Base-by-base conservation (phyloP, 345 rosid genomes). In the Theobroma cacao region DNA sequence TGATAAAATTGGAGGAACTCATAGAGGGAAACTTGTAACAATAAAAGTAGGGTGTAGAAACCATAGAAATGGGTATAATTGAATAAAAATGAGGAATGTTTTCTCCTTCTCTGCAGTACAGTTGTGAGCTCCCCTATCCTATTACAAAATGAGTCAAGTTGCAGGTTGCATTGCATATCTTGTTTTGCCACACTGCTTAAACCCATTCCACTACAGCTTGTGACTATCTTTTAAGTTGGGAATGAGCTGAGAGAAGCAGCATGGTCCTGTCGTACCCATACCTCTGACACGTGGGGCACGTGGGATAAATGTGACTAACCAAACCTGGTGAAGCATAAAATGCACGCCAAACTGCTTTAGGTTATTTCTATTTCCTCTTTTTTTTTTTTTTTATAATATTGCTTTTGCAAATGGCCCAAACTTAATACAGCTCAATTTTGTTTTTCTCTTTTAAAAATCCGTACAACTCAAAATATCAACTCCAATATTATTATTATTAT, bases 71-170 rank as follows among this genome's bases (percentile, higher is more conserved):
- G 17, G 7, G n/a, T 30, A 50, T 30, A 17, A 71, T 31, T 50
- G 61, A 71, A 71, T 71, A 71, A 72, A 71, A 33, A n/a, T 31
- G 30, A 30, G 9, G 18, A 31, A 28, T 70, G 75, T 47, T 30
- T 41, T 47, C n/a, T 12, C 22, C 73, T 38, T 64, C 48, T 38
- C 47, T 38, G 2, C 30, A 3, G 0, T n/a, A 4, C 13, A 26
- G 45, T 69, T 48, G 74, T 70, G 26, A 48, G 36, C 40, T 70
- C 26, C 28, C 24, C 50, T 41, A n/a, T n/a, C n/a, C n/a, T 5
- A 22, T 34, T 24, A 3, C 24, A 34, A 67, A 41, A 11, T 0
- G 18, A 24, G 30, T 24, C 5, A 56, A 38, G 31, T n/a, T 43
- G 26, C 41, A 63, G 40, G 50, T 40, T 66, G 71, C 31, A 22